Evolutionary conservation across 1,139 yeast species (phyloP).

Genomic region (Hansenula sp.): DNA sequence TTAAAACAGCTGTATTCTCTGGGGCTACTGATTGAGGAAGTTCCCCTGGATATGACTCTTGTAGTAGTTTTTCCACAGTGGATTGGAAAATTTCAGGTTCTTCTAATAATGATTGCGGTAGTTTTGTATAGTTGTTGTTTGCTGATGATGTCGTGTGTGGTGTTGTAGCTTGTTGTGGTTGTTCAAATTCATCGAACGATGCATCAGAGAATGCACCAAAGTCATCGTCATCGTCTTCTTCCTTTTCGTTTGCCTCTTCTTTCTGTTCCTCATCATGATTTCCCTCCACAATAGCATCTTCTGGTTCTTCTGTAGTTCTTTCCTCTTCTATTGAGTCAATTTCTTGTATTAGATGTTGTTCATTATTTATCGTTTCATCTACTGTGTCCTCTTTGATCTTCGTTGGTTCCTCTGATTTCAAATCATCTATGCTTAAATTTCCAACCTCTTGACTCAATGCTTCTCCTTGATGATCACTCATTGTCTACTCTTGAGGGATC

Average conservation of each 20-base stretch:
- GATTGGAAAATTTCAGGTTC: conserved; percentile 6
- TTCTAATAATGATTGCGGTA: conserved; percentile 15
- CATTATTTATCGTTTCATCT: too few species aligned
- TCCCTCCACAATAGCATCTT: too few species aligned
- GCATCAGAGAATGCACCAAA: conserved; percentile 43
- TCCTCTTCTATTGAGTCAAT: too few species aligned
- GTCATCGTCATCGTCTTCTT: conserved; percentile 32
- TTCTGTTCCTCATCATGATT: neutral
- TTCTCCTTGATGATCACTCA: too few species aligned
- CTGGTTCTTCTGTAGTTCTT: too few species aligned
- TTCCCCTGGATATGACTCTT: conserved; percentile 10
- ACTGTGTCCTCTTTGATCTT: too few species aligned
- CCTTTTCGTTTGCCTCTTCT: conserved; percentile 8
- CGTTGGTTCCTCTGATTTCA: too few species aligned
- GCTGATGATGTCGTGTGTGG: neutral
- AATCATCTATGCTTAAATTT: too few species aligned
- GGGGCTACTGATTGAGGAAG: conserved; percentile 7
- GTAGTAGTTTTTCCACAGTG: conserved; percentile 10
- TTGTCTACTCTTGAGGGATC: too few species aligned
- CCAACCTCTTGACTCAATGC: too few species aligned
- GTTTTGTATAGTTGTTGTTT: conserved; percentile 1
- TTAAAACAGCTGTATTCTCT: conserved; percentile 13
- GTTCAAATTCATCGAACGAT: conserved; percentile 33
- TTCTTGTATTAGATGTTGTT: too few species aligned
- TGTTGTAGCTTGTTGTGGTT: conserved; percentile 7